Evolutionary conservation across 2,329 filamentous ascomycete genomes (phyloP).

Genomic region (Calonectria fujianensis): DNA sequence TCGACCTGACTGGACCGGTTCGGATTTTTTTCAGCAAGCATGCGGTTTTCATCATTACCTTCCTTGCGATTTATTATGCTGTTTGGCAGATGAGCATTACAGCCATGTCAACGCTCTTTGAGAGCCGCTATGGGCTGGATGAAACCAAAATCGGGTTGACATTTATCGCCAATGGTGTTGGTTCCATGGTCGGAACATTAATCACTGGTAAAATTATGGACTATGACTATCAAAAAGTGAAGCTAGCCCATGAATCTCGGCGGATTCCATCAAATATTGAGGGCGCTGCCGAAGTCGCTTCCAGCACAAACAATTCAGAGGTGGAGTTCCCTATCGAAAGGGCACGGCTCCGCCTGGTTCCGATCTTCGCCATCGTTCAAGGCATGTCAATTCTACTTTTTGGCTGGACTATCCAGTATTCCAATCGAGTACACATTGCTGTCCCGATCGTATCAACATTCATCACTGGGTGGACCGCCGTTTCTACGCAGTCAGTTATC

Average conservation of each 20-base stretch:
- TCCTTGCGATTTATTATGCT: slow-evolving; percentile 70
- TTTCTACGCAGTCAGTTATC: slow-evolving; percentile 68
- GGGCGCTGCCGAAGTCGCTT: neutral
- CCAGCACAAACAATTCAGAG: slow-evolving; percentile 23
- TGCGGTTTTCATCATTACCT: slow-evolving; percentile 66
- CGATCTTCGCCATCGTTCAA: slow-evolving; percentile 66
- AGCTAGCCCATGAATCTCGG: slow-evolving; percentile 44
- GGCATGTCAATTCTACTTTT: slow-evolving; percentile 69
- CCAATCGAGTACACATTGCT: slow-evolving; percentile 65
- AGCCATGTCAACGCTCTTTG: slow-evolving; percentile 70
- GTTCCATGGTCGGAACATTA: slow-evolving; percentile 72
- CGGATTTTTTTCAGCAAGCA: slow-evolving; percentile 67
- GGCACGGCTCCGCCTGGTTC: slow-evolving; percentile 70
- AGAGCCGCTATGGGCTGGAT: slow-evolving; percentile 63
- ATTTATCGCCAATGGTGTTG: slow-evolving; percentile 73
- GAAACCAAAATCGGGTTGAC: slow-evolving; percentile 69
- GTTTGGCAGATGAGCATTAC: slow-evolving; percentile 75
- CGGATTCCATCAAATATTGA: fast-evolving
- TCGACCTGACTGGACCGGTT: slow-evolving; percentile 68
- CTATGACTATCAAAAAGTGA: slow-evolving; percentile 68
- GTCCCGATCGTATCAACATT: slow-evolving; percentile 71
- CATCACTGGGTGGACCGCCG: slow-evolving; percentile 70
- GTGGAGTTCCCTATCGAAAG: slow-evolving; percentile 68
- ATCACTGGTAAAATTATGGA: slow-evolving; percentile 72
- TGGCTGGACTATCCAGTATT: slow-evolving; percentile 71